Evolutionary conservation across 768 basidiomycete species (phyloP), one percentile per base, ranked within the genome.

Genomic region (Lyophyllum shimeji): DNA sequence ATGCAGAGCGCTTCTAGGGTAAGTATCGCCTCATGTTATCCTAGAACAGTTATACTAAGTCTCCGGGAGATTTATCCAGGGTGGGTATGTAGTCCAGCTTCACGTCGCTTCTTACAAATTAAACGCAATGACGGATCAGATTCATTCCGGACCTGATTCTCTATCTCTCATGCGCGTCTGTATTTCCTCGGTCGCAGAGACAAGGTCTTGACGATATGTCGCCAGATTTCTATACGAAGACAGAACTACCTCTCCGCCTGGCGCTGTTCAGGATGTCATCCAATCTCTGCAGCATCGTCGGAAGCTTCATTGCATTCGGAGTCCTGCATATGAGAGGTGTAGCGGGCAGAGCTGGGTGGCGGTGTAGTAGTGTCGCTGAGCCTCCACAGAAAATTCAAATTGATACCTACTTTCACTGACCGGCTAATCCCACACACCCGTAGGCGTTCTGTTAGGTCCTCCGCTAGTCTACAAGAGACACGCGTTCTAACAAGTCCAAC

Each of bases 61-160:
- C 17, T 59, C 55, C 18, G 59, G 54, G 52, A 73, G 75, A 13
- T 57, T 75, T 21, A 60, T 83, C 56, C 80, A 83, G 60, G 80
- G 77, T 56, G 78, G 77, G 76, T 77, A 64, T 13, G 73, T 61
- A 17, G 13, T 11, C 33, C 12, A 29, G 24, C 13, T 23, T 27
- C 17, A 8, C 15, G 25, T 25, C 34, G 12, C n/a, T 50, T 29
- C 1, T 23, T 25, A n/a, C 40, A 27, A 55, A 9, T 29, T 54
- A 21, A 8, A 40, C 11, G 37, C 20, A 37, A 20, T 15, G 31
- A 9, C 2, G n/a, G 11, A 25, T 37, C 31, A 78, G 80, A 21
- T 84, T 82, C 63, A 81, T 83, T 51, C 82, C 82, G 0, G 84
- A 86, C 58, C 69, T 84, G 5, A 77, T 87, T 49, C 68, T 86